phyloP scores from a whole-genome alignment of 345 rosid species.

The Rhodamnia rubescens region DNA sequence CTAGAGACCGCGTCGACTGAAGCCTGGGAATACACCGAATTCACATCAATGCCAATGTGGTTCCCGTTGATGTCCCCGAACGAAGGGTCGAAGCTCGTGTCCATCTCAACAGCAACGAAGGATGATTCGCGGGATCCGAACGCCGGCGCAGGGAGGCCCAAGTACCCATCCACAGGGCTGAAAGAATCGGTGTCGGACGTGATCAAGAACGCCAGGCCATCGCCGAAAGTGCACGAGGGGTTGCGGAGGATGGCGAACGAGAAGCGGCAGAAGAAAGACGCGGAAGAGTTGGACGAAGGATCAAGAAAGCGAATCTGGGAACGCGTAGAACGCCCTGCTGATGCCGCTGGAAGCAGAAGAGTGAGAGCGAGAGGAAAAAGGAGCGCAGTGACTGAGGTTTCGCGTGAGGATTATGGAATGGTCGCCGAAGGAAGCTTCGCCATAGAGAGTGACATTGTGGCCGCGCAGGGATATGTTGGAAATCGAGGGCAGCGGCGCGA shows the following conservation, averaged over 20 bases:
- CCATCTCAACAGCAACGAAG: slow-evolving; percentile 69
- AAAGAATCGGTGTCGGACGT: slow-evolving; percentile 63
- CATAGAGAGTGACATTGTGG: slow-evolving; percentile 54
- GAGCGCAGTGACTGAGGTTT: slow-evolving; percentile 27
- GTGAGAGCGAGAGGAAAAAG: slow-evolving; percentile 19
- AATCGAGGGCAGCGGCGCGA: slow-evolving; percentile 8
- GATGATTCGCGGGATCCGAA: slow-evolving; percentile 35
- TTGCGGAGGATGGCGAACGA: slow-evolving; percentile 20
- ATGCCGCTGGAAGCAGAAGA: slow-evolving; percentile 13
- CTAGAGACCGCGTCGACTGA: slow-evolving; percentile 31
- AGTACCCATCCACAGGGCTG: slow-evolving; percentile 43
- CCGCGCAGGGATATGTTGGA: slow-evolving; percentile 13
- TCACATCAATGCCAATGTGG: slow-evolving; percentile 58
- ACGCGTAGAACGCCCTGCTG: background rate
- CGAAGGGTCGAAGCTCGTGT: slow-evolving; percentile 42
- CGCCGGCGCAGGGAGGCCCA: slow-evolving; percentile 47
- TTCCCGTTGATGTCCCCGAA: slow-evolving; percentile 50
- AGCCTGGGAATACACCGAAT: slow-evolving; percentile 38
- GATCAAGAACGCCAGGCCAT: slow-evolving; percentile 74
- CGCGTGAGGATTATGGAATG: slow-evolving; percentile 57
- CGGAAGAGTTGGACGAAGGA: background rate
- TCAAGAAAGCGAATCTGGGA: slow-evolving; percentile 56
- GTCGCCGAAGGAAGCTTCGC: slow-evolving; percentile 45
- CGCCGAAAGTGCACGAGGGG: slow-evolving; percentile 57
- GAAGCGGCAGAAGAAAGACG: background rate